phyloP scores from a whole-genome alignment of 106 monocot species.

The Apostasia ramifera region DNA sequence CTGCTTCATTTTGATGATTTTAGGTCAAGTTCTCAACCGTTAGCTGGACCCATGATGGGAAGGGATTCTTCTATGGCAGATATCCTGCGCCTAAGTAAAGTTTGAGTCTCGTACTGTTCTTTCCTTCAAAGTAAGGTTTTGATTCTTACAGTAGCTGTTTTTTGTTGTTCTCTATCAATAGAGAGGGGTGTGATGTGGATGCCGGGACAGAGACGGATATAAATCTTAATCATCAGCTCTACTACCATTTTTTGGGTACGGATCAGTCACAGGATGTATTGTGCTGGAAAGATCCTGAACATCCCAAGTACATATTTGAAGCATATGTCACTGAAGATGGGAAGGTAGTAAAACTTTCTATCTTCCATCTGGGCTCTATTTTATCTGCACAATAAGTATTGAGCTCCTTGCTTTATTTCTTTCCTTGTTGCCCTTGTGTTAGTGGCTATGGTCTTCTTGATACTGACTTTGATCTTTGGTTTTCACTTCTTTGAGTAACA shows the following conservation, averaged over 20 bases:
- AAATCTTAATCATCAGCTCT: constrained; percentile 77
- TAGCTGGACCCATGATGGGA: constrained; percentile 85
- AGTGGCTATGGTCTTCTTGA: not conserved
- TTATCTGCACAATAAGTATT: too few species aligned
- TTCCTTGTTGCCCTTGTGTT: not conserved
- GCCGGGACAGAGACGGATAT: constrained; percentile 87
- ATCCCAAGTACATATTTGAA: constrained; percentile 58
- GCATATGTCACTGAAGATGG: constrained; percentile 71
- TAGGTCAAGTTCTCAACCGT: constrained; percentile 92
- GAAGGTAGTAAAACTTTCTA: constrained; percentile 33
- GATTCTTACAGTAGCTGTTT: constrained; percentile 3
- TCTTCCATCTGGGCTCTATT: not conserved
- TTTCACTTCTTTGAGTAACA: not conserved
- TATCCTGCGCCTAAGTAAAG: constrained; percentile 68
- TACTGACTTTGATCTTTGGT: not conserved
- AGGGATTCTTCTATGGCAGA: constrained; percentile 92
- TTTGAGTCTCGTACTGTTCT: not conserved
- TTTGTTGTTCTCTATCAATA: constrained; percentile 10
- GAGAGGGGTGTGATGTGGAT: constrained; percentile 54
- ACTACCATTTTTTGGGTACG: constrained; percentile 86
- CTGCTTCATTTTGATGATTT: constrained; percentile 4
- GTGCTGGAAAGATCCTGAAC: constrained; percentile 79
- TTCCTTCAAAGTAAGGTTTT: not conserved
- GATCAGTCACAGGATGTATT: constrained; percentile 91
- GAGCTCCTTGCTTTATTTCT: not conserved